Evolutionary conservation across 2,329 filamentous ascomycete species (phyloP), one percentile per base, ranked within the genome.

Genomic region (Huntiella decipiens): DNA sequence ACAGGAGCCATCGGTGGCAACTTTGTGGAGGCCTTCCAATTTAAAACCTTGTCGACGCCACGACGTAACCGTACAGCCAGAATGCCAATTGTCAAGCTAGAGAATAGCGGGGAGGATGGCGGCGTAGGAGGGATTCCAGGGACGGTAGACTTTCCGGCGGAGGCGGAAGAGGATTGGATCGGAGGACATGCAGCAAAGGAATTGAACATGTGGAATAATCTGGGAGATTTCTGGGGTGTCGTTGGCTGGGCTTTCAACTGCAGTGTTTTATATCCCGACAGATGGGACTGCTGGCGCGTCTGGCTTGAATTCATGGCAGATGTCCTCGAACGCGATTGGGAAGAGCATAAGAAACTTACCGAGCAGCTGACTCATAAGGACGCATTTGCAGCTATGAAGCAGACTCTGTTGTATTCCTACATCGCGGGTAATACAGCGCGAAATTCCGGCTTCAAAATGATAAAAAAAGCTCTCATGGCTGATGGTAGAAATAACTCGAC

Each of bases 211-310:
- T 94, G 82, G 74, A 65, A 64, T 12, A 71, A 74, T n/a, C 82
- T 80, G 1, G 77, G 82, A 50, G 84, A 93, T 56, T 92, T 96
- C 55, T 98, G 91, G 85, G 73, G 77, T 37, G 73, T 83, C 0
- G 71, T 91, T 0, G 91, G 88, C 3, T 96, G 91, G 91, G 81
- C 83, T 0, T 86, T 96, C 59, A 91, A 88, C 57, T 96, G 88
- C 63, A 87, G 84, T 44, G 70, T 81, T 1, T 60, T 71, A 31
- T 68, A 88, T 53, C 76, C 76, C 1, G 68, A 72, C 36, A 71
- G 88, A 15, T 96, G 91, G 88, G 70, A 68, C 43, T 71, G 77
- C 56, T 96, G 87, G 86, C 76, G 71, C 53, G 61, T 74, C 5
- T 94, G 85, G 82, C 65, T 96, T 11, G 72, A 78, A 32, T 77